Conservation (phyloP, 139 green algal genomes). For the Auxenochlorella protothecoides region DNA sequence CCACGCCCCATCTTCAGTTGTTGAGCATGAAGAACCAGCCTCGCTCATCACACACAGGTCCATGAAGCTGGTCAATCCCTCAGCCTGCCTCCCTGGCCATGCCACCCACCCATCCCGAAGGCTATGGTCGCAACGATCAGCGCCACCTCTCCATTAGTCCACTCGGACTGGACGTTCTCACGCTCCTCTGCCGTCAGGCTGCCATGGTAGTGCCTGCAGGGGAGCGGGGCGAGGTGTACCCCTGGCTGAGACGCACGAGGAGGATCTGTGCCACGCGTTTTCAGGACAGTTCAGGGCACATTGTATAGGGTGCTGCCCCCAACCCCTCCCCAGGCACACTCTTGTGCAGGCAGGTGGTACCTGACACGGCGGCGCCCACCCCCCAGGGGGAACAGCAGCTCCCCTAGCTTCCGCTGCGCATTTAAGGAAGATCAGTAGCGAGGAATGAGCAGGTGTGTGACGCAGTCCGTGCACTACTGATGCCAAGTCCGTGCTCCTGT, state of each 20-base stretch:
- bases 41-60: no score
- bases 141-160: conserved; percentile 55
- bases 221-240: neutral
- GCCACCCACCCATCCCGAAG: conserved; percentile 77
- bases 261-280: no score
- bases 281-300: no score
- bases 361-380: conserved; percentile 3
- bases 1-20: no score
- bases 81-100: no score
- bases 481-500: no score
- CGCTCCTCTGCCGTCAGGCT: conserved; percentile 50
- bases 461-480: neutral
- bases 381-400: conserved; percentile 11
- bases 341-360: neutral
- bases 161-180: conserved; percentile 62
- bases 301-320: no score
- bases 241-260: no score
- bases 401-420: neutral
- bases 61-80: no score
- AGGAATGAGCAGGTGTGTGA: no score
- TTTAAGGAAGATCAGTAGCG: no score
- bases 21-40: no score
- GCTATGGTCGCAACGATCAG: conserved; percentile 84
- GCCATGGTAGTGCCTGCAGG: conserved; percentile 69
- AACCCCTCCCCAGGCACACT: neutral